Base-by-base conservation (phyloP, 2,329 filamentous ascomycete genomes). In the Monilinia fructigena region DNA sequence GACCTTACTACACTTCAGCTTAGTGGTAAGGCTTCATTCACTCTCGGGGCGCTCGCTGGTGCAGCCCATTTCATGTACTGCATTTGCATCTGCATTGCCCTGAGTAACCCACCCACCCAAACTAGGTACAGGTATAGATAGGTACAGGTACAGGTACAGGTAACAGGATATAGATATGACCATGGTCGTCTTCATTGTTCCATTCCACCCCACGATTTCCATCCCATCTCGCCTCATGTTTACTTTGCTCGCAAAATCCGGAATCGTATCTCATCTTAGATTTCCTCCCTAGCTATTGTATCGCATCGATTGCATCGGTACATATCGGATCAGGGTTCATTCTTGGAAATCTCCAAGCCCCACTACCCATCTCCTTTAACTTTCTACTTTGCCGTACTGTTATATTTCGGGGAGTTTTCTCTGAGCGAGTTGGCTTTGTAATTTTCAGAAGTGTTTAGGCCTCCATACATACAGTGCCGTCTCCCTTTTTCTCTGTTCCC, bases 1-100 rank as follows among this genome's bases (percentile, higher is more conserved):
- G 31, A 61, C 58, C 58, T 38, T 45, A 31, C 58, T 40, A 45
- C 58, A 61, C 58, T 38, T 61, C 58, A 61, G 28, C 58, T 26
- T 40, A 26, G 20, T 61, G 58, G 58, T 48, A 61, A 61, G 58
- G 58, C 58, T 61, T 38, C 56, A 60, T 48, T 60, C 42, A 60
- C 12, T 60, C 55, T 23, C 56, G 48, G 45, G 42, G 56, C 42
- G 28, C 47, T 50, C 45, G 58, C 42, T 45, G 40, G 55, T 52
- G 58, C 58, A 61, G 35, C 45, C 58, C 58, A 60, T 38, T 50
- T 20, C 58, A 60, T 50, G 55, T 59, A 50, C 58, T 60, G 58
- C 58, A 60, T 60, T 50, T 50, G 58, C 45, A 50, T 35, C 58
- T 60, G 58, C 58, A 61, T 61, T 61, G 45, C 58, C 45, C 45